Evolutionary conservation across 2,329 filamentous ascomycete genomes (phyloP).

Genomic region (Aspergillus jensenii): DNA sequence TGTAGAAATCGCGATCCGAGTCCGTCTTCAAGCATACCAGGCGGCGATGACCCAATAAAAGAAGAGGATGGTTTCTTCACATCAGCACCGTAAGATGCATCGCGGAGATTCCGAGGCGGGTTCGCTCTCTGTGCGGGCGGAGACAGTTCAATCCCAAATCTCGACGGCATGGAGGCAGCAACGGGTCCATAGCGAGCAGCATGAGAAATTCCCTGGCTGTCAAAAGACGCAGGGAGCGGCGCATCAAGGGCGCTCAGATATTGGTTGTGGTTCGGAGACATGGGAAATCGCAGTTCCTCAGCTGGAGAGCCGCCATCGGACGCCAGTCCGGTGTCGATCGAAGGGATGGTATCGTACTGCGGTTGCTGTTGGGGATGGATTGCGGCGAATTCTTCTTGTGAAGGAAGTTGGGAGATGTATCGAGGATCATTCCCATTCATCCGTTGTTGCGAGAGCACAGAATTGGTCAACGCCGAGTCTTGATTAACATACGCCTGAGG

Average conservation of each 20-base stretch:
- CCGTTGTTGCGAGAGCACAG: constrained; percentile 64
- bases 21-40: constrained; percentile 64
- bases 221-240: constrained; percentile 89
- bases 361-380: constrained; percentile 40
- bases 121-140: constrained; percentile 70
- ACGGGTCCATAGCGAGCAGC: constrained; percentile 87
- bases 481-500: constrained; percentile 62
- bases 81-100: constrained; percentile 70
- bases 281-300: constrained; percentile 72
- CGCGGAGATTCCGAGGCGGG: constrained; percentile 63
- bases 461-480: constrained; percentile 72
- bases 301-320: constrained; percentile 74
- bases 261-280: constrained; percentile 69
- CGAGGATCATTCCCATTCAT: constrained; percentile 51
- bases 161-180: constrained; percentile 87
- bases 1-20: constrained; percentile 64
- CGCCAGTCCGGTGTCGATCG: constrained; percentile 59
- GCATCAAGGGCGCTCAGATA: constrained; percentile 91
- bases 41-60: constrained; percentile 57
- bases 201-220: constrained; percentile 91
- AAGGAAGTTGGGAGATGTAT: constrained; percentile 41
- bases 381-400: constrained; percentile 45
- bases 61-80: constrained; percentile 57
- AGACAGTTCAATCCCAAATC: constrained; percentile 79
- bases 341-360: constrained; percentile 52